Base-by-base conservation (phyloP, 345 rosid genomes). In the Hibiscus mutabilis region DNA sequence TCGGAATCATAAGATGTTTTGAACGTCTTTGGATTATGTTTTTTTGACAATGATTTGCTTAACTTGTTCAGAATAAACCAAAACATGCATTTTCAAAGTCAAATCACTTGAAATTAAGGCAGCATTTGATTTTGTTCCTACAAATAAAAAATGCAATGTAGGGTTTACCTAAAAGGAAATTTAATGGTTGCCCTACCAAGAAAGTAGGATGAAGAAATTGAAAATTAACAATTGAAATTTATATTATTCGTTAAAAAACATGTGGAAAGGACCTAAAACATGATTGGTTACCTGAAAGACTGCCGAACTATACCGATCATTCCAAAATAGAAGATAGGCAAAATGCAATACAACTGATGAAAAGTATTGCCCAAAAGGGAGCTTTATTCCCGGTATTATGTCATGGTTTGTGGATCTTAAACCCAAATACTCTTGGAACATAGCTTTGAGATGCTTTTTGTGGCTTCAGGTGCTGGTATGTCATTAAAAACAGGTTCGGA, bases 401-500 rank as follows among this genome's bases (percentile, higher is more conserved):
- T 88, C 86, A 89, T 31, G 89, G 86, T 85, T 82, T 90, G 87
- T 91, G 97, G 74, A 94, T 59, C 85, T 94, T 94, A 83, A 91
- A 94, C 65, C 98, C 98, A 77, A 91, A 94, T 72, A 94, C 97
- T 84, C 96, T 87, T 62, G 95, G 96, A 51, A 86, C 88, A 73
- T 94, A 94, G 80, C 77, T 88, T 86, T 91, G 98, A 2, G 85
- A 73, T 16, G 90, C 86, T 72, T 80, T 91, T 67, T 86, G 98
- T 21, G 97, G 98, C 84, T 91, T 91, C 76, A 94, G 87, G 84
- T 91, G 93, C 53, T 91, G 95, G 25, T 94, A 84, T 6, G 96
- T 86, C 98, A 94, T 86, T 78, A 94, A 74, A 80, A 91, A 94
- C 75, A 94, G 83, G 86, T 91, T 96, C 47, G 98, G 97, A 79